Conservation (phyloP, 768 basidiomycete species). For the Thelephora ganbajun region DNA sequence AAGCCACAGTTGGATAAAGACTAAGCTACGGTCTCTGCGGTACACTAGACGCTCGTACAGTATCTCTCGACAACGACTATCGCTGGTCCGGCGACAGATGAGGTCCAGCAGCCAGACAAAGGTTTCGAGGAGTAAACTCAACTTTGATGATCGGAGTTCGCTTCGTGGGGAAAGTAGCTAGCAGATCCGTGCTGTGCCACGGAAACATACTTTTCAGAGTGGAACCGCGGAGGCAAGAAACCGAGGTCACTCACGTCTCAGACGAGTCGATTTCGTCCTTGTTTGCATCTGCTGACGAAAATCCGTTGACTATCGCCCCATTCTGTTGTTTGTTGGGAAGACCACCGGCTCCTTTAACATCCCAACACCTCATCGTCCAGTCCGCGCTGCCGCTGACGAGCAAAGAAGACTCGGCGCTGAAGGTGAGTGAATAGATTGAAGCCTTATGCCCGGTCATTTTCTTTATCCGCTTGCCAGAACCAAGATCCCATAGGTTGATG, state of each 20-base stretch:
- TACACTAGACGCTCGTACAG: too few species aligned
- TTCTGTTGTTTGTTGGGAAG: constrained; percentile 41
- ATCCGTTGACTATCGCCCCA: constrained; percentile 25
- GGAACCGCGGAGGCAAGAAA: not conserved
- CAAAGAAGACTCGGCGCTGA: constrained; percentile 82
- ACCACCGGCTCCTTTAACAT: constrained; percentile 73
- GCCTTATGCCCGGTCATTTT: constrained; percentile 91
- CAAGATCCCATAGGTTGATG: constrained; percentile 94
- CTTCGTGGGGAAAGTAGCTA: constrained; percentile 91
- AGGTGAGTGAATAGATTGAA: constrained; percentile 81
- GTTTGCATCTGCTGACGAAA: constrained; percentile 12
- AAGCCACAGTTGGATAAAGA: too few species aligned
- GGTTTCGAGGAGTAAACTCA: constrained; percentile 89
- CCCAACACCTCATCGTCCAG: constrained; percentile 98
- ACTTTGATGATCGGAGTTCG: constrained; percentile 86
- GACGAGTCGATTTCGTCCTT: constrained; percentile 19
- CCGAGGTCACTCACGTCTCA: constrained; percentile 49
- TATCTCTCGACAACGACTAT: constrained; percentile 11
- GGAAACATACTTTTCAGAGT: constrained; percentile 5
- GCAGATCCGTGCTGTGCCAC: constrained; percentile 54
- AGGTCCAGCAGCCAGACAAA: constrained; percentile 78
- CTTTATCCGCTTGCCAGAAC: constrained; percentile 88
- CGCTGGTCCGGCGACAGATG: constrained; percentile 48
- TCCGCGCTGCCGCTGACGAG: constrained; percentile 88
- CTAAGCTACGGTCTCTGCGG: too few species aligned